Base-by-base conservation (phyloP, 73 alveolate genomes). In the Paramecium pentaurelia region DNA sequence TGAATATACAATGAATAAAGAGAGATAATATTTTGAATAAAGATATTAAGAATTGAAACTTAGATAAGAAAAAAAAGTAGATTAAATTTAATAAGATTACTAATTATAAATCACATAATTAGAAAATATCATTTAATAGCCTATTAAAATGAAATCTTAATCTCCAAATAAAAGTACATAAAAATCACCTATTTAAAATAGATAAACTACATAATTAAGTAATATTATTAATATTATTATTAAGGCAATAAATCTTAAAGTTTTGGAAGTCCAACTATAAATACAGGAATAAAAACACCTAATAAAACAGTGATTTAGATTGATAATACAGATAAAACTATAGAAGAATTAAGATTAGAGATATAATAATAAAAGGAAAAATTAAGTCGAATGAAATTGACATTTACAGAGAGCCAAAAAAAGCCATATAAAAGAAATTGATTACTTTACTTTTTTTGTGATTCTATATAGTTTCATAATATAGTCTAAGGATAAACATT, bases 271-370 rank as follows among this genome's bases (percentile, higher is more conserved):
- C 75, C 71, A 20, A 47, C 25, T 80, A 80, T 80, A 4, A 40
- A 64, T 14, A 27, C 91, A 22, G 64, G 44, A 4, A 18, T 45
- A 11, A 80, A 49, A 47, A 32, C 91, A 16, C 91, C 91, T 37
- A 75, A 36, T 16, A 75, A 38, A 25, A 36, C 70, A n/a, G 70
- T 54, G 32, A 54, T 54, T 54, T 18, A 75, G 10, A 45, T 18
- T 27, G 91, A 80, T 20, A 32, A 42, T 45, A 80, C 91, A 1
- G 91, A 80, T 18, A 80, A 80, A 36, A 80, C 91, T 0, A 80
- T 80, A 38, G 91, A 80, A 80, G 91, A 80, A 45, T 49, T 80
- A 42, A 80, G 91, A 80, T 40, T 14, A 47, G 91, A 80, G 18
- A 80, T 80, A 20, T 80, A 80, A 80, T 4, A 32, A 42, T 9